phyloP scores from a whole-genome alignment of 495 filamentous ascomycete genomes.

The Bathelium albidoporum region DNA sequence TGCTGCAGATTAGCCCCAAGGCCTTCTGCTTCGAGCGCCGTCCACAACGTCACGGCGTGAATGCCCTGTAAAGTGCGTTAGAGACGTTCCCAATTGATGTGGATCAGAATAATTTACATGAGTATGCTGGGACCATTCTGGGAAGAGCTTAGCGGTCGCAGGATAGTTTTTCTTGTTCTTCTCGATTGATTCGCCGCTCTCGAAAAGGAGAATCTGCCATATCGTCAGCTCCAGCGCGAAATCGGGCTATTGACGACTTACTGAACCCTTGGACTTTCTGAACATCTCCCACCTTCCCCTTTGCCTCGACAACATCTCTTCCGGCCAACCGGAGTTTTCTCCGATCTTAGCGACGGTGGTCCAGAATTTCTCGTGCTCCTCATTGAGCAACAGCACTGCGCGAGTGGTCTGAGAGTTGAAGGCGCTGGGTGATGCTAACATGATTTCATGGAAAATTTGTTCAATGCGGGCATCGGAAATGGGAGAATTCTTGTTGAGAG shows the following conservation, averaged over 20 bases:
- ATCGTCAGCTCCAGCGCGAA: not conserved
- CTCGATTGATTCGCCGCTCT: slow-evolving; percentile 43
- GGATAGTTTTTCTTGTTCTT: slow-evolving; percentile 44
- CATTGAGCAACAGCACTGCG: slow-evolving; percentile 49
- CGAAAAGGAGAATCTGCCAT: slow-evolving; percentile 51
- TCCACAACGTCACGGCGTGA: slow-evolving; percentile 58
- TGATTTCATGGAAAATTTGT: slow-evolving; percentile 43
- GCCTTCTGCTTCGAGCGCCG: slow-evolving; percentile 56
- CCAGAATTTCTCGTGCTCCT: slow-evolving; percentile 58
- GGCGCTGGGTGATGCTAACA: slow-evolving; percentile 46
- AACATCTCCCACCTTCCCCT: slow-evolving; percentile 32
- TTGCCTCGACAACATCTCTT: not conserved
- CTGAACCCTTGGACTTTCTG: slow-evolving; percentile 47
- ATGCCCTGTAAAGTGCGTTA: slow-evolving; percentile 41
- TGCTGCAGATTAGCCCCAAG: slow-evolving; percentile 67
- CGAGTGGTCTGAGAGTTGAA: slow-evolving; percentile 62
- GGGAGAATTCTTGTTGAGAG: slow-evolving; percentile 45
- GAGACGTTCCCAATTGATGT: not conserved
- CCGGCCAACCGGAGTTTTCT: not conserved
- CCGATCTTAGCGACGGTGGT: slow-evolving; percentile 39
- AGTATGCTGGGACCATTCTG: slow-evolving; percentile 50
- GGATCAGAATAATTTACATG: slow-evolving; percentile 7
- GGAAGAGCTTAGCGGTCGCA: slow-evolving; percentile 51
- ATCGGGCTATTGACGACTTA: slow-evolving; percentile 12
- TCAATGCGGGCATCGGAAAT: slow-evolving; percentile 45